Evolutionary conservation across 345 rosid genomes (phyloP), one percentile per base, ranked within the genome.

Genomic region (Raphanus sativus): DNA sequence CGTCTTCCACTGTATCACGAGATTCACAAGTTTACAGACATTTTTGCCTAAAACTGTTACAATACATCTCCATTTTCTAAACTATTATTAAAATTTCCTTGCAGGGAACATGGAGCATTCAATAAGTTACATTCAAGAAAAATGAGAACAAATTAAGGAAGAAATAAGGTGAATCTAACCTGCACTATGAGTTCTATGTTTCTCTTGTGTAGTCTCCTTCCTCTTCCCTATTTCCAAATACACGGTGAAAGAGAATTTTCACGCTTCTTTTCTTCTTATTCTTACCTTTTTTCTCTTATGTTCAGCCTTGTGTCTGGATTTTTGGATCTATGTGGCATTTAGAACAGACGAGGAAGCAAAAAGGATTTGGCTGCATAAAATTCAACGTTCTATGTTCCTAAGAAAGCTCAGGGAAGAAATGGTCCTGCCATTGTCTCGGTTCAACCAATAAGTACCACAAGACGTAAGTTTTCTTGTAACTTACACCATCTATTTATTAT

Each of bases 331-430:
- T 62, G 33, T 63, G 16, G 59, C 75, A 55, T 55, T 54, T 38
- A 63, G 71, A 55, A 36, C 34, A 36, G 80, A 70, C 50, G 60
- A 76, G 69, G 80, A 71, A 71, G 81, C 72, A 52, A 77, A 58
- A 65, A 58, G 76, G 76, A 67, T 56, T 71, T 65, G 81, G 61
- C 54, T 71, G 62, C 67, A 17, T 56, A 77, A 24, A 38, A 58
- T 70, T 71, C 71, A 17, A 64, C 21, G 21, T 21, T 21, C 21
- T 21, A 21, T 21, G 21, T 21, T 9, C 65, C 33, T 25, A 40
- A 56, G 71, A 70, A 56, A 42, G 28, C 38, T 11, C 36, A 28
- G 64, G 61, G 72, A 65, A 58, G 76, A 65, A 77, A 71, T 30
- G 54, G 72, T 71, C 72, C 3, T 34, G 59, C 28, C 65, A 63